These are phyloP conservation scores for Populus euphratica DNA, from an alignment of 345 rosid genomes.

Conservation along the genomic window DNA sequence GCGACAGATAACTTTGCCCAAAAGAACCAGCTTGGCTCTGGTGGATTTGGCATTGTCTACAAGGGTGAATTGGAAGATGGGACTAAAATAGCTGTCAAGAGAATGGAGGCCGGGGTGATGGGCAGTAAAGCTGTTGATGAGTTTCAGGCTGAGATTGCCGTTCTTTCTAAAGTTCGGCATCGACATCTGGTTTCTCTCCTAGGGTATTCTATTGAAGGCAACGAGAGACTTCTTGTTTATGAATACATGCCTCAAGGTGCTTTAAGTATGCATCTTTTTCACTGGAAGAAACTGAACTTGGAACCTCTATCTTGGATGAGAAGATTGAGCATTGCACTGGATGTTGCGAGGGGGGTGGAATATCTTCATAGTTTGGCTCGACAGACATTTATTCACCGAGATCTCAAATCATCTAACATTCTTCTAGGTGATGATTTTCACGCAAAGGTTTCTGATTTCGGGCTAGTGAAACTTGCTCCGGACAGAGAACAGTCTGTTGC, in stretches of 20 bases:
- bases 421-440: slow-evolving; percentile 46
- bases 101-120: slow-evolving; percentile 43
- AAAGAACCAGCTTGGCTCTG: slow-evolving; percentile 45
- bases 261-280: slow-evolving; percentile 48
- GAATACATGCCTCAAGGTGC: slow-evolving; percentile 55
- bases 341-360: slow-evolving; percentile 59
- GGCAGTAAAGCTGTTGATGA: slow-evolving; percentile 39
- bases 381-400: slow-evolving; percentile 52
- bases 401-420: slow-evolving; percentile 57
- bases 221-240: slow-evolving; percentile 50
- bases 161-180: slow-evolving; percentile 49
- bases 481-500: slow-evolving; percentile 46
- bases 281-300: slow-evolving; percentile 32
- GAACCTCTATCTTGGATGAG: slow-evolving; percentile 48
- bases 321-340: slow-evolving; percentile 46
- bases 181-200: slow-evolving; percentile 48
- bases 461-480: slow-evolving; percentile 51
- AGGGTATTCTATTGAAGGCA: slow-evolving; percentile 40
- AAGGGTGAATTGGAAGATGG: slow-evolving; percentile 56
- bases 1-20: slow-evolving; percentile 40
- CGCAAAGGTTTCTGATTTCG: slow-evolving; percentile 58
- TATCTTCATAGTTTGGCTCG: slow-evolving; percentile 50
- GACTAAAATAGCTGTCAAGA: slow-evolving; percentile 50
- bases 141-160: slow-evolving; percentile 46
- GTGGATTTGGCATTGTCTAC: slow-evolving; percentile 53